Percentiles rank a stretch among this genome's conserved stretches.
Conservation (phyloP, 768 basidiomycete species). For the Lactifluus pinguis region DNA sequence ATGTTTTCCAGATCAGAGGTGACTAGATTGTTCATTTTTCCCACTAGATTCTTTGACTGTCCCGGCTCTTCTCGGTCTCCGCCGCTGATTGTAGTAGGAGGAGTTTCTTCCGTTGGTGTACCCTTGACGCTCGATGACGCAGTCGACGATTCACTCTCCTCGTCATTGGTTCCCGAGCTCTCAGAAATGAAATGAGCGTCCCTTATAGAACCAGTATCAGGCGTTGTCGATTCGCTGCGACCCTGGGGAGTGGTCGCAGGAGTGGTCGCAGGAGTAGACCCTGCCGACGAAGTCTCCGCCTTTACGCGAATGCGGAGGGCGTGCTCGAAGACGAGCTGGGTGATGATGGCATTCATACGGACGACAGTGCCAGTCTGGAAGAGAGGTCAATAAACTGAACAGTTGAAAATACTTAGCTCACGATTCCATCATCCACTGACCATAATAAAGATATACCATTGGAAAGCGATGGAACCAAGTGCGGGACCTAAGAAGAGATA, state of each 20-base stretch:
- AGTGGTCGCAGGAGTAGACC: slow-evolving; percentile 12
- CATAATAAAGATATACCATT: slow-evolving; percentile 42
- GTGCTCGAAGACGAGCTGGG: slow-evolving; percentile 49
- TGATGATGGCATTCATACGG: slow-evolving; percentile 37
- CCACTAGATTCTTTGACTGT: slow-evolving; percentile 43
- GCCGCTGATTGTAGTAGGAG: not conserved
- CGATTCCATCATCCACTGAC: slow-evolving; percentile 16
- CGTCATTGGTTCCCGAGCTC: slow-evolving; percentile 6
- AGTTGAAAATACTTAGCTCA: not conserved
- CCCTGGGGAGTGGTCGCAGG: slow-evolving; percentile 18
- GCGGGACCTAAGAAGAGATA: slow-evolving; percentile 42
- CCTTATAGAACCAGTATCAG: slow-evolving; percentile 22
- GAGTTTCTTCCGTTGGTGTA: slow-evolving; percentile 6
- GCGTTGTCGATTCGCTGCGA: slow-evolving; percentile 18
- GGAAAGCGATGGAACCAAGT: slow-evolving; percentile 34
- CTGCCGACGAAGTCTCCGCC: slow-evolving; percentile 27
- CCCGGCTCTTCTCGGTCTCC: not conserved
- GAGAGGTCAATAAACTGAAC: too few relatives aligned
- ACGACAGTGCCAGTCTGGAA: slow-evolving; percentile 30
- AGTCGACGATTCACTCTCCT: slow-evolving; percentile 14
- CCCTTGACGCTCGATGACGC: slow-evolving; percentile 16
- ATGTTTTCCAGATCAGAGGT: slow-evolving; percentile 46
- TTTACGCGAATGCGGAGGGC: slow-evolving; percentile 45
- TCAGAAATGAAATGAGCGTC: slow-evolving; percentile 2
- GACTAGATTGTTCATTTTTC: slow-evolving; percentile 70